Evolutionary conservation across 2,329 filamentous ascomycete genomes (phyloP).

Genomic region (Hypoxylon sp.): DNA sequence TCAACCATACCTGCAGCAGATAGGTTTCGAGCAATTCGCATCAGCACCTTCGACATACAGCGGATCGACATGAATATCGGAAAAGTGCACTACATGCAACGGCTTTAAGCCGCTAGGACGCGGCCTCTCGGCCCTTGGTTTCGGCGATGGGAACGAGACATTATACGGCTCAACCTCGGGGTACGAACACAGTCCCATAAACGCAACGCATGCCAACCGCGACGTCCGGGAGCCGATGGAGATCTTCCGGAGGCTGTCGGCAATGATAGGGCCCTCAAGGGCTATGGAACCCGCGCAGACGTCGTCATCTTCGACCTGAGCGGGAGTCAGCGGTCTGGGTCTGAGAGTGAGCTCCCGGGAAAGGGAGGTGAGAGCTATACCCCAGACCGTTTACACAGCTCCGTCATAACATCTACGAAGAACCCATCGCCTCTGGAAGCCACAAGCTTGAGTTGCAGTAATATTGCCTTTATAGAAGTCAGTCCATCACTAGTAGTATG

Average conservation of each 20-base stretch:
- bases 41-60: conserved; percentile 68
- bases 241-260: conserved; percentile 64
- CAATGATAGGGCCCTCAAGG: conserved; percentile 68
- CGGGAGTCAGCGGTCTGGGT: conserved; percentile 23
- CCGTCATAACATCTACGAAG: conserved; percentile 46
- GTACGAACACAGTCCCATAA: conserved; percentile 68
- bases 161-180: conserved; percentile 61
- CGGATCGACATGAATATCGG: conserved; percentile 72
- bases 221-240: conserved; percentile 65
- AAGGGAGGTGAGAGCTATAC: conserved; percentile 34
- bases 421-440: conserved; percentile 48
- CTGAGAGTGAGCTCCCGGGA: background rate
- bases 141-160: conserved; percentile 61
- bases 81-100: conserved; percentile 71
- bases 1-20: conserved; percentile 67
- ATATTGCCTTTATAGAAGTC: conserved; percentile 39
- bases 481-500: conserved; percentile 23
- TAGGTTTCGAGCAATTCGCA: conserved; percentile 69
- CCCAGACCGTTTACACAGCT: conserved; percentile 47
- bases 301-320: conserved; percentile 66
- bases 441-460: conserved; percentile 47
- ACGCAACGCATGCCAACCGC: conserved; percentile 65
- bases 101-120: conserved; percentile 61
- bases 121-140: conserved; percentile 57
- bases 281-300: conserved; percentile 68